These are phyloP conservation scores for Curvularia spicifera DNA, from an alignment of 2,329 filamentous ascomycete genomes.

Conservation along the genomic window DNA sequence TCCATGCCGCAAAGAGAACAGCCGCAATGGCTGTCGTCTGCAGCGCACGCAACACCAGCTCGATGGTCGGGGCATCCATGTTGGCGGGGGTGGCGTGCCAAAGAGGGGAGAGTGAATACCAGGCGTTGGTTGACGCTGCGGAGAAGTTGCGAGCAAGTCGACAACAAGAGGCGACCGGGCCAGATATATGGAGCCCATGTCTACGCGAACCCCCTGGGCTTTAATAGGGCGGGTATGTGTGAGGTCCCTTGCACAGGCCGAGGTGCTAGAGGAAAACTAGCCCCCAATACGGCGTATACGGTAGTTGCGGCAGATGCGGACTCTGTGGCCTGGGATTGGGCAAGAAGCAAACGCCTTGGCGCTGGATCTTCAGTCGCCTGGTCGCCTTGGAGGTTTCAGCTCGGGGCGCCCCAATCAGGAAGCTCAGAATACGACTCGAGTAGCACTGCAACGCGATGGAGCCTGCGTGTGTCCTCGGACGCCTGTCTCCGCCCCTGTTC, in stretches of 20 bases:
- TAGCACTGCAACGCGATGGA: neutral
- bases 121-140: neutral
- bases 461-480: neutral
- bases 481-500: too few species aligned
- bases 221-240: neutral
- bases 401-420: neutral
- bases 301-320: slow-evolving; percentile 8
- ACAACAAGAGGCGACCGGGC: neutral
- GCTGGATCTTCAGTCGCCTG: neutral
- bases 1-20: slow-evolving; percentile 32
- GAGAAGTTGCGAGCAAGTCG: neutral
- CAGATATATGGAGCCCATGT: neutral
- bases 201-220: neutral
- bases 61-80: slow-evolving; percentile 32
- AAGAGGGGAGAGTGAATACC: neutral
- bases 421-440: neutral
- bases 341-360: neutral
- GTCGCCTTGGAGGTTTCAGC: neutral
- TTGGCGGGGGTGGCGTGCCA: neutral
- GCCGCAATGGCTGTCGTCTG: slow-evolving; percentile 34
- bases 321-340: slow-evolving; percentile 4
- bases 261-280: neutral
- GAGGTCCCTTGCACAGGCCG: neutral
- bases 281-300: neutral
- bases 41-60: slow-evolving; percentile 27